A percentile compares a stretch with the other conserved stretches of the same genome.
Evolutionary conservation across 1,284 basidiomycete genomes (phyloP).

Genomic region (Microbotryomycetes sp.): DNA sequence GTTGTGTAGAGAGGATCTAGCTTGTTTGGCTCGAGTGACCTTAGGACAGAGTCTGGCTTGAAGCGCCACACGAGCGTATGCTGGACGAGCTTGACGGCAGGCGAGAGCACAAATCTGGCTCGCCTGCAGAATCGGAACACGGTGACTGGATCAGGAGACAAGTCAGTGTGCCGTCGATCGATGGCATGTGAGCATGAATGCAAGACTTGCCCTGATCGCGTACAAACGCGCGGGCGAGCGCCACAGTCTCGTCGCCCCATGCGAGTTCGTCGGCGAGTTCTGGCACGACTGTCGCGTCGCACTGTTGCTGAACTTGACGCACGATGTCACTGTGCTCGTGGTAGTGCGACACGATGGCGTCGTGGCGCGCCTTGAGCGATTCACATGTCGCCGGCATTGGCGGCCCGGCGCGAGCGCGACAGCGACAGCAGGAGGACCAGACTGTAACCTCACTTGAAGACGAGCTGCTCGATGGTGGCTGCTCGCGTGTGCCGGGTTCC

Average conservation of each 20-base stretch:
- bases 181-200: too few species aligned
- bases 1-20: slow-evolving; percentile 24
- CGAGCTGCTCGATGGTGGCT: too few species aligned
- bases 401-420: not conserved
- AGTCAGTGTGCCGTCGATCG: too few species aligned
- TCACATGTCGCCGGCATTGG: slow-evolving; percentile 24
- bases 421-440: too few species aligned
- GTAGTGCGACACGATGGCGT: slow-evolving; percentile 27
- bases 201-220: too few species aligned
- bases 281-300: slow-evolving; percentile 16
- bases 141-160: slow-evolving; percentile 24
- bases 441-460: too few species aligned
- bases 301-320: slow-evolving; percentile 17
- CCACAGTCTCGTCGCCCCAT: slow-evolving; percentile 5
- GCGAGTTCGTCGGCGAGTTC: slow-evolving; percentile 20
- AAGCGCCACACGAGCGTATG: slow-evolving; percentile 23
- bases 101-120: slow-evolving; percentile 21
- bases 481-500: too few species aligned
- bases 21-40: slow-evolving; percentile 1
- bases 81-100: slow-evolving; percentile 22
- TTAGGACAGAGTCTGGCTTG: slow-evolving; percentile 5
- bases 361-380: slow-evolving; percentile 27
- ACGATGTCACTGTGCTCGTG: slow-evolving; percentile 20
- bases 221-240: slow-evolving; percentile 6
- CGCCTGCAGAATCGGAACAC: slow-evolving; percentile 30